These are phyloP conservation scores for Fusarium oligoseptatum DNA, from an alignment of 2,329 filamentous ascomycete genomes.

Conservation along the genomic window DNA sequence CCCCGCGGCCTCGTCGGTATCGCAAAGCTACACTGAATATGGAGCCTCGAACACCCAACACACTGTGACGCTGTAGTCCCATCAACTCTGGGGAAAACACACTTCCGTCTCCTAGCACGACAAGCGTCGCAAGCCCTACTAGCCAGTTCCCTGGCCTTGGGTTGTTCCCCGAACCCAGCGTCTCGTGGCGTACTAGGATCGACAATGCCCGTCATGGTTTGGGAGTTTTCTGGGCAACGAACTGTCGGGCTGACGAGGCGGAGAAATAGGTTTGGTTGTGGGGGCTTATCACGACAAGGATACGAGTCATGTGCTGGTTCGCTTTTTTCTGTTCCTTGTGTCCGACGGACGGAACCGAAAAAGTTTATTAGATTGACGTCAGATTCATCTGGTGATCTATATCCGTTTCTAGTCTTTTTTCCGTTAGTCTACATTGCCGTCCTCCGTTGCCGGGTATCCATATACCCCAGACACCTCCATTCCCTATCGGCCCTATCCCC, in stretches of 20 bases:
- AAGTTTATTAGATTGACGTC: neutral
- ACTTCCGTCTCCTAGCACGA: slow-evolving; percentile 42
- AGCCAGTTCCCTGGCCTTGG: slow-evolving; percentile 27
- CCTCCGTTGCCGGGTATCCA: neutral
- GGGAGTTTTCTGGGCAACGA: neutral
- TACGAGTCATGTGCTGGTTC: slow-evolving; percentile 3
- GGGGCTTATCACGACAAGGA: neutral
- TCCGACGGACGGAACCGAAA: slow-evolving; percentile 2
- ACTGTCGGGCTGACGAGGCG: neutral
- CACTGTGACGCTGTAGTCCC: neutral
- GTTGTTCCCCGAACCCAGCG: neutral
- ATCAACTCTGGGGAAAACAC: slow-evolving; percentile 21
- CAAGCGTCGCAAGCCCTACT: slow-evolving; percentile 45
- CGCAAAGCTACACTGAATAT: slow-evolving; percentile 21
- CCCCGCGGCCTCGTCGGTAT: slow-evolving; percentile 43
- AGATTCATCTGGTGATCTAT: neutral
- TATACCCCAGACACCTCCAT: neutral
- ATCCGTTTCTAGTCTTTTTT: neutral
- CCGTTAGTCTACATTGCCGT: neutral
- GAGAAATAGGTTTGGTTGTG: slow-evolving; percentile 12
- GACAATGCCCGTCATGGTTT: neutral
- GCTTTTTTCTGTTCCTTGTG: slow-evolving; percentile 1
- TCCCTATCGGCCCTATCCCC: neutral
- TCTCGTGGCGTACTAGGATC: neutral
- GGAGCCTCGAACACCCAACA: neutral